These are phyloP conservation scores for Macrotyloma uniflorum DNA, from an alignment of 306 rosid species.

Conservation along the genomic window DNA sequence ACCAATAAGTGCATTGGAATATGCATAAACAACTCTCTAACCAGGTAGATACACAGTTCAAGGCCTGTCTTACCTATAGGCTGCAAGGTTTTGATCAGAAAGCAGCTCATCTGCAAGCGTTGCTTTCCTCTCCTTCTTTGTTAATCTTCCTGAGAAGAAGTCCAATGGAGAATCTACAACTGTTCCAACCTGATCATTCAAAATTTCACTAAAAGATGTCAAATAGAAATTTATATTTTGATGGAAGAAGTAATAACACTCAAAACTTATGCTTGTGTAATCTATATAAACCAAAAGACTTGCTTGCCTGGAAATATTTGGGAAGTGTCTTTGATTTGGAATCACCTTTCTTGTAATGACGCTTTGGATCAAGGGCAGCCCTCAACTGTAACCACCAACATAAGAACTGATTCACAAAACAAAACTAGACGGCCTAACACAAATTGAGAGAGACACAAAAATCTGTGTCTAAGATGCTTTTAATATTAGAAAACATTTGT, in stretches of 20 bases:
- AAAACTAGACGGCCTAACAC: background rate
- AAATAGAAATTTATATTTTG: conserved; percentile 10
- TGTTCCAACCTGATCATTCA: conserved; percentile 73
- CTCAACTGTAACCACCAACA: conserved; percentile 60
- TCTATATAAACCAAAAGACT: conserved; percentile 37
- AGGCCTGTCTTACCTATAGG: conserved; percentile 35
- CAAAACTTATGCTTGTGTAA: background rate
- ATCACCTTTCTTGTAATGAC: conserved; percentile 84
- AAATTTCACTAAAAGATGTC: background rate
- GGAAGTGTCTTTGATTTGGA: conserved; percentile 59
- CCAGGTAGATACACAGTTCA: background rate
- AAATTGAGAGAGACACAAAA: background rate
- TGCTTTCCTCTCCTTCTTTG: conserved; percentile 80
- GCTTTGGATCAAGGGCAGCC: conserved; percentile 78
- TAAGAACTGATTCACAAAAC: background rate
- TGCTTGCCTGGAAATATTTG: conserved; percentile 86
- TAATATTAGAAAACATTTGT: background rate
- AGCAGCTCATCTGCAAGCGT: conserved; percentile 61
- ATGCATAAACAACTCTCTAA: background rate
- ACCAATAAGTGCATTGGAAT: background rate
- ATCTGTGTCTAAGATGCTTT: background rate
- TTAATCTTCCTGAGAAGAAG: conserved; percentile 71
- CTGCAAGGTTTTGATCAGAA: conserved; percentile 34
- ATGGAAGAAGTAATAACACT: background rate
- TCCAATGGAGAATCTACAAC: conserved; percentile 69